Evolutionary conservation across 148 eudicot genomes (phyloP), one percentile per base, ranked within the genome.

Genomic region (Simmondsia chinensis): DNA sequence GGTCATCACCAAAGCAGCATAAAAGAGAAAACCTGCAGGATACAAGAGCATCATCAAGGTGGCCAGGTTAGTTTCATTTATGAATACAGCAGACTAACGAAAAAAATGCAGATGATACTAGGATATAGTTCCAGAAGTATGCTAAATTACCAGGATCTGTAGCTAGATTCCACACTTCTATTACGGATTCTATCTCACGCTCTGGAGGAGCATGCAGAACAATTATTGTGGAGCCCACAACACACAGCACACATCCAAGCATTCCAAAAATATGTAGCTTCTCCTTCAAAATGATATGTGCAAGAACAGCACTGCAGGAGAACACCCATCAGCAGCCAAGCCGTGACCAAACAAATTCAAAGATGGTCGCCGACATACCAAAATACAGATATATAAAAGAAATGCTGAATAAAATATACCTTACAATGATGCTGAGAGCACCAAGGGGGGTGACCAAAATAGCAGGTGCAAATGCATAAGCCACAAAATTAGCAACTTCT

Each of bases 391-490:
- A 16, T 24, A 32, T 8, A 10, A 6, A 27, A 33, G 20, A 42
- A 41, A 49, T 22, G 15, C n/a, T 15, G 2, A 27, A 9, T 0
- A 46, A 22, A 9, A 11, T 26, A 32, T 63, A 69, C 94, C 94
- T 83, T 57, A 83, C 70, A 57, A 83, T 83, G 43, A 83, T 83
- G 66, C 94, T 83, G 44, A 83, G 75, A 9, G 94, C 94, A 52
- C 94, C 94, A 60, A 83, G 79, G 49, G 94, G 94, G 57, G 94
- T 83, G 53, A 83, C 94, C 54, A 83, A 64, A 59, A 83, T 68
- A 39, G 94, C 94, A 10, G 94, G 94, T 48, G 94, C 72, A 80
- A 83, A 83, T 31, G 94, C 94, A 69, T 83, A 83, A 30, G 94
- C 94, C 9, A 87, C 94, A 71, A 83, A 83, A 56, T 83, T 83